Evolutionary conservation across 306 rosid species (phyloP).

Genomic region (Gleditsia sinensis): DNA sequence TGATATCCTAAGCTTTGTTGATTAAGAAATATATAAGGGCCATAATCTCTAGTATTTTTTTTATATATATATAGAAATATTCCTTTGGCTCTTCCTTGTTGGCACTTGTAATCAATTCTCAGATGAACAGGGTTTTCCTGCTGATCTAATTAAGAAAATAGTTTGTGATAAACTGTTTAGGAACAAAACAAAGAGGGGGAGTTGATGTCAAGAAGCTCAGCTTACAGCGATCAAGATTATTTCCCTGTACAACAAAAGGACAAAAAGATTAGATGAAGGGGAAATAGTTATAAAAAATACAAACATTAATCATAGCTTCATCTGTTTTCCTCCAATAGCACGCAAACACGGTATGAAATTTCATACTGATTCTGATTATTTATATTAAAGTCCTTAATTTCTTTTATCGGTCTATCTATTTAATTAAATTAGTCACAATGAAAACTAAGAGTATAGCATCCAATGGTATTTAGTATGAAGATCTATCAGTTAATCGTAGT

Average conservation of each 20-base stretch:
- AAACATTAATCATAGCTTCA: slow-evolving; percentile 24
- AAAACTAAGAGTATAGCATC: not conserved
- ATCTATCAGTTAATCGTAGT: slow-evolving; percentile 1
- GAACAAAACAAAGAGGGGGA: too few relatives aligned
- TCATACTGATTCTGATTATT: slow-evolving; percentile 28
- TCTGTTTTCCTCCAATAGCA: slow-evolving; percentile 20
- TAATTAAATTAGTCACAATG: not conserved
- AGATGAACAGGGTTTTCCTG: slow-evolving; percentile 25
- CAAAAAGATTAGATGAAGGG: slow-evolving; percentile 28
- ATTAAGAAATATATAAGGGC: slow-evolving; percentile 35
- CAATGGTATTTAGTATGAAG: slow-evolving; percentile 5
- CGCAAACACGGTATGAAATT: slow-evolving; percentile 15
- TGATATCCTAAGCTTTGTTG: slow-evolving; percentile 8
- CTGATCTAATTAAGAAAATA: slow-evolving; percentile 24
- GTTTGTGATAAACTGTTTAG: not conserved
- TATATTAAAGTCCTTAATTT: slow-evolving; percentile 21
- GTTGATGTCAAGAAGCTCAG: too few relatives aligned
- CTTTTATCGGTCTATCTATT: slow-evolving; percentile 19
- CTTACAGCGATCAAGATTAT: too few relatives aligned
- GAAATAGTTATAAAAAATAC: slow-evolving; percentile 25
- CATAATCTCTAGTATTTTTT: slow-evolving; percentile 32
- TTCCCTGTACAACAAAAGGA: slow-evolving; percentile 21
- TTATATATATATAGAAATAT: too few relatives aligned
- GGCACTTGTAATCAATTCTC: slow-evolving; percentile 26
- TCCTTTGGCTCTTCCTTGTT: too few relatives aligned